A percentile compares a stretch with the other conserved stretches of the same genome.
Conservation (phyloP, 129 eudicot genomes). For the Glebionis coronaria region DNA sequence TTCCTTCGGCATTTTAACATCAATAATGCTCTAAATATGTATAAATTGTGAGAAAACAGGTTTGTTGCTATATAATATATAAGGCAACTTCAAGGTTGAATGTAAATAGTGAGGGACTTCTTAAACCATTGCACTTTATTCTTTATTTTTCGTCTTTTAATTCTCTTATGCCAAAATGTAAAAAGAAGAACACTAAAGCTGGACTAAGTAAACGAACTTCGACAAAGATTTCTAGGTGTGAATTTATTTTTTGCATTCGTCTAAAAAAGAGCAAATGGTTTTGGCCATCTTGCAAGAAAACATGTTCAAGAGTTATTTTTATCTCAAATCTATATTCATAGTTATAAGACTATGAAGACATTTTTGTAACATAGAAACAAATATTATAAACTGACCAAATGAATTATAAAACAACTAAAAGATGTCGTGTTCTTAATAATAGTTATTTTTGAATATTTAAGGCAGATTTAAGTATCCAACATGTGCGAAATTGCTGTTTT, state of each 20-base stretch:
- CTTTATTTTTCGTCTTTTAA: not conserved
- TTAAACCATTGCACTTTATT: not conserved
- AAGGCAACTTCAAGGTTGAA: not conserved
- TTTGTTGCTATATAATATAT: not conserved
- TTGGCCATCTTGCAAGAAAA: no score
- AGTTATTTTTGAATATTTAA: no score
- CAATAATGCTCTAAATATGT: not conserved
- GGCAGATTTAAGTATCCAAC: no score
- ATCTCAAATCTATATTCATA: no score
- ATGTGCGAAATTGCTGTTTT: no score
- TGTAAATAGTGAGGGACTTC: not conserved
- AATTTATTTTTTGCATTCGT: not conserved
- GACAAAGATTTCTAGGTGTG: not conserved
- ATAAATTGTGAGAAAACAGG: not conserved
- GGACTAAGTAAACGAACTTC: not conserved
- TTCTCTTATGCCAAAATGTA: slow-evolving; percentile 1
- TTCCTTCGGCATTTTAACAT: slow-evolving; percentile 1
- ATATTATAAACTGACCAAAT: no score
- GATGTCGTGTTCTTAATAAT: no score
- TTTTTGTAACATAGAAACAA: no score
- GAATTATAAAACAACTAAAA: no score
- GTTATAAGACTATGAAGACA: no score
- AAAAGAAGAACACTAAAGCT: not conserved
- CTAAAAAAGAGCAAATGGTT: no score
- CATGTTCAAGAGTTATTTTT: no score